Conservation (phyloP, 2,329 filamentous ascomycete species). For the Didymella pinodella region DNA sequence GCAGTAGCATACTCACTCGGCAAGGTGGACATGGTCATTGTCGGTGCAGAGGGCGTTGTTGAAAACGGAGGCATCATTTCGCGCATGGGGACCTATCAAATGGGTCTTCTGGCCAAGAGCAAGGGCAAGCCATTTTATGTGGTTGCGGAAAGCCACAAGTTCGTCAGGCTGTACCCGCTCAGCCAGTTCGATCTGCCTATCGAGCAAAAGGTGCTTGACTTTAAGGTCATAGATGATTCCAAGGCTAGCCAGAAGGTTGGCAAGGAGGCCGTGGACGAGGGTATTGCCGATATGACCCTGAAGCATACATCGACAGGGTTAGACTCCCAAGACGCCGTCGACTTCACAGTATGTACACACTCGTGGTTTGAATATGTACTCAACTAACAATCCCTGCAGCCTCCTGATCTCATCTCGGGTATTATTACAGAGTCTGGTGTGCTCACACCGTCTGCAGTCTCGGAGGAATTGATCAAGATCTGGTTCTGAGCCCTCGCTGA, state of each 20-base stretch:
- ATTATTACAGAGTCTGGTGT: constrained; percentile 80
- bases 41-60: constrained; percentile 82
- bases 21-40: constrained; percentile 73
- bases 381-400: constrained; percentile 52
- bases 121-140: constrained; percentile 84
- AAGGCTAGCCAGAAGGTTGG: constrained; percentile 18
- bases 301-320: constrained; percentile 34
- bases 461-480: constrained; percentile 74
- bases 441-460: constrained; percentile 73
- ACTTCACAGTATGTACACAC: constrained; percentile 68
- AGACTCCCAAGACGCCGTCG: constrained; percentile 63
- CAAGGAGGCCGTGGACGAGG: constrained; percentile 57
- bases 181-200: constrained; percentile 83
- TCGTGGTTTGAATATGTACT: no score
- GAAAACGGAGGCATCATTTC: constrained; percentile 94
- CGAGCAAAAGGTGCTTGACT: constrained; percentile 78
- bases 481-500: constrained; percentile 51
- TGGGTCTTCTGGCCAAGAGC: constrained; percentile 79
- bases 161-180: constrained; percentile 84
- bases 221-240: constrained; percentile 62
- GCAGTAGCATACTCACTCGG: constrained; percentile 81
- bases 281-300: constrained; percentile 42
- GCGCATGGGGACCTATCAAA: constrained; percentile 84
- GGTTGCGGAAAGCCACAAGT: constrained; percentile 95
- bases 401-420: constrained; percentile 73